These are phyloP conservation scores for Phyllosticta citribraziliensis DNA, from an alignment of 2,329 filamentous ascomycete genomes.

Conservation along the genomic window DNA sequence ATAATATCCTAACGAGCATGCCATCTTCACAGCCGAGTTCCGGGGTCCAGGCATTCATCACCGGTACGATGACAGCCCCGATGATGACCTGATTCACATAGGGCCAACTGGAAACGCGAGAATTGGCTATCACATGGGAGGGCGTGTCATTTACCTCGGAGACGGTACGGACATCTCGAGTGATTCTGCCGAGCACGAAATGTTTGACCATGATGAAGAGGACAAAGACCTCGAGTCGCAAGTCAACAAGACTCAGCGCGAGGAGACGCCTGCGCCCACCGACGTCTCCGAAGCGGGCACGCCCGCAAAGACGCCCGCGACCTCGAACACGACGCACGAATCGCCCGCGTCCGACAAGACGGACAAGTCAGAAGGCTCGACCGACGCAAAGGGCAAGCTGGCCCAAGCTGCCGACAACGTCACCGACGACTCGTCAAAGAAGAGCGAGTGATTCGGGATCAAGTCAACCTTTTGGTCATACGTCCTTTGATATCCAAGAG, in stretches of 20 bases:
- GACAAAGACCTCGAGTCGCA: conserved; percentile 80
- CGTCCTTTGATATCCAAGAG: conserved; percentile 11
- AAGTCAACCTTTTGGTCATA: conserved; percentile 3
- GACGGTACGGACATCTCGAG: conserved; percentile 90
- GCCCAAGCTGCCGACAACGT: conserved; percentile 5
- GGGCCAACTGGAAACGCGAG: conserved; percentile 49
- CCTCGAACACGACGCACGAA: conserved; percentile 4
- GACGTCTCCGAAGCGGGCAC: conserved; percentile 9
- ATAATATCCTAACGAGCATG: conserved; percentile 26
- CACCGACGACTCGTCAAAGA: not conserved
- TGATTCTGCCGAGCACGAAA: conserved; percentile 80
- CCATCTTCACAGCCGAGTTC: conserved; percentile 36
- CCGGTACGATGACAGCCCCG: conserved; percentile 39
- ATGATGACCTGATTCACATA: conserved; percentile 64
- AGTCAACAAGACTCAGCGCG: conserved; percentile 51
- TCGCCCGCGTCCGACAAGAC: conserved; percentile 10
- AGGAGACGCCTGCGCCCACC: conserved; percentile 9
- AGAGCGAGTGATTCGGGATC: conserved; percentile 5
- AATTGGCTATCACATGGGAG: conserved; percentile 52
- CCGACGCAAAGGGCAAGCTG: not conserved
- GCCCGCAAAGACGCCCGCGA: conserved; percentile 6
- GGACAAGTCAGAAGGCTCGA: conserved; percentile 7
- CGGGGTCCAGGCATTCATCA: conserved; percentile 41
- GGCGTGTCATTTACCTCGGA: conserved; percentile 87
- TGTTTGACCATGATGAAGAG: conserved; percentile 85